A percentile compares a stretch with the other conserved stretches of the same genome.
Evolutionary conservation across 345 rosid genomes (phyloP).

Genomic region (Populus ilicifolia): DNA sequence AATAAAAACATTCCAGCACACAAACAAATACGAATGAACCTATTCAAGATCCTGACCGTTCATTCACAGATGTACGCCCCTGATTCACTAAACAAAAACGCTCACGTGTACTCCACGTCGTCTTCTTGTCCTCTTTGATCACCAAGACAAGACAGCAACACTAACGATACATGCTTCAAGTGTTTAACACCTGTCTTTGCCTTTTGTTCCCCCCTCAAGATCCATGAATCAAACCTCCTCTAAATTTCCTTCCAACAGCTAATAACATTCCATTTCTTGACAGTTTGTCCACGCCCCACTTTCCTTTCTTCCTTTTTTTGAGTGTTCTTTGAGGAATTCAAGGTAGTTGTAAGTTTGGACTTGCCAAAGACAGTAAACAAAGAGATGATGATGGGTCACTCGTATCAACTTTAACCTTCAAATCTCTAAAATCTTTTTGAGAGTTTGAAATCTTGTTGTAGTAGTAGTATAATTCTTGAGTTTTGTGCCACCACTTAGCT

Average conservation of each 20-base stretch:
- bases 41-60: conserved; percentile 18
- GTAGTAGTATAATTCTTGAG: not conserved
- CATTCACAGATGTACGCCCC: conserved; percentile 22
- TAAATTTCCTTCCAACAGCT: not conserved
- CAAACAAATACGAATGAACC: not conserved
- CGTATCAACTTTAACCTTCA: conserved; percentile 5
- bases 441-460: not conserved
- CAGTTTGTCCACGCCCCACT: conserved; percentile 20
- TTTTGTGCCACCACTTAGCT: not conserved
- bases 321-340: conserved; percentile 43
- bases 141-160: not conserved
- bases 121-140: conserved; percentile 20
- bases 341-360: conserved; percentile 34
- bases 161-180: not conserved
- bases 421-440: not conserved
- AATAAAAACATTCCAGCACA: not conserved
- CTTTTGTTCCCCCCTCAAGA: conserved; percentile 27
- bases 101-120: conserved; percentile 40
- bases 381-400: conserved; percentile 2
- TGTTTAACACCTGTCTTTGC: not conserved
- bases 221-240: conserved; percentile 34
- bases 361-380: conserved; percentile 19
- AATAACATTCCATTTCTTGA: conserved; percentile 19
- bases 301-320: conserved; percentile 2
- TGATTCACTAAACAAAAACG: conserved; percentile 10